Base-by-base conservation (phyloP, 148 eudicot species). In the Selenicereus undatus region DNA sequence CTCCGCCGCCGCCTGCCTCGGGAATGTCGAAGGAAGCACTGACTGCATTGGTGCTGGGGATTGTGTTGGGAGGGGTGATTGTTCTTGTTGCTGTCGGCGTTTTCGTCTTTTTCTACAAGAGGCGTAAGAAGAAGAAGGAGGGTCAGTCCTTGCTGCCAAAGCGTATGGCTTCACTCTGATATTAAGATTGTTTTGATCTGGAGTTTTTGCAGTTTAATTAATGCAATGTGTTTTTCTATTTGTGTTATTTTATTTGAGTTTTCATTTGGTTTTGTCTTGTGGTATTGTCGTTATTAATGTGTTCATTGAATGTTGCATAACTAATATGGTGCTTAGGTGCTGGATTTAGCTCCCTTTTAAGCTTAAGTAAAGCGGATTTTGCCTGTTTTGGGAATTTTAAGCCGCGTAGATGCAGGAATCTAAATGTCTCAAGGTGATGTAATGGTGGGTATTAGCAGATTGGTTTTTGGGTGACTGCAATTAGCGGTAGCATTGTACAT, bases 21-120 rank as follows among this genome's bases (percentile, higher is more conserved):
- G 83, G 79, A 35, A 79, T 73, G 66, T 76, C 86, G 86, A 81
- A 68, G 36, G 73, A 82, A 10, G 74, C 89, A 17, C 62, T 87
- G 81, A 82, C 88, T 58, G 97, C 92, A 18, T 84, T 90, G 21
- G 87, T 87, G 4, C 86, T 89, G n/a, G 97, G 97, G 69, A 84
- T 88, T 50, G 97, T 90, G 30, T 82, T 92, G 1, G 97, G 97
- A 73, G 97, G 92, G 50, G 74, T 86, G 9, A 68, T 90, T 78
- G 91, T 86, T 81, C 84, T 92, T 8, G 77, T 89, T 77, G 85
- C 78, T 24, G 90, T 90, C 65, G 89, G 90, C 27, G 66, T 91
- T 83, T 89, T 83, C 74, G 82, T 87, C 66, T 42, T 88, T 87
- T 92, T 88, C 75, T 86, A 87, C 50, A 88, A 39, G 82, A 78